A percentile compares a stretch with the other conserved stretches of the same genome.
phyloP scores from a whole-genome alignment of 129 eudicot species.

The Tagetes erecta region DNA sequence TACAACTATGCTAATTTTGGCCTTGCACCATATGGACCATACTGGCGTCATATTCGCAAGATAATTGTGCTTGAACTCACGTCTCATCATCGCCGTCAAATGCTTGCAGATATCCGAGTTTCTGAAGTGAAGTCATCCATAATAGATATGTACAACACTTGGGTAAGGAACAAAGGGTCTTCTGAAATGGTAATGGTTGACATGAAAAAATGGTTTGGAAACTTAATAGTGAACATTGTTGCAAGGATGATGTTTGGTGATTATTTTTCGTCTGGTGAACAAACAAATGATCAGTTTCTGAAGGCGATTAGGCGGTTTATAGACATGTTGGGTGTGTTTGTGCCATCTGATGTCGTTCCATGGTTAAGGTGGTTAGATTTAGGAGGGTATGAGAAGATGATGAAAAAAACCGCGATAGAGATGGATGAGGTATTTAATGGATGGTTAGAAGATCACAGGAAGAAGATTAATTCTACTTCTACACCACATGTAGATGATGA shows the following conservation, averaged over 20 bases:
- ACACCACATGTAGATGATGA: neutral
- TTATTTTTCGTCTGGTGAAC: neutral
- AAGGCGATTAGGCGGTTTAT: neutral
- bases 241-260: slow-evolving; percentile 25
- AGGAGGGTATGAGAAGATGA: slow-evolving; percentile 30
- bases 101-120: slow-evolving; percentile 13
- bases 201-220: slow-evolving; percentile 26
- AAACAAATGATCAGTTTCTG: neutral
- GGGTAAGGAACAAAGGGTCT: slow-evolving; percentile 4
- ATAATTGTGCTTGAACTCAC: slow-evolving; percentile 18
- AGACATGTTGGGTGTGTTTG: slow-evolving; percentile 22
- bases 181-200: slow-evolving; percentile 20
- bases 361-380: slow-evolving; percentile 25
- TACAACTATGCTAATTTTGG: slow-evolving; percentile 25
- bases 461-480: slow-evolving; percentile 4
- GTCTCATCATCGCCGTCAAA: slow-evolving; percentile 3
- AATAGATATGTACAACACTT: neutral
- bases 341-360: slow-evolving; percentile 27
- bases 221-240: slow-evolving; percentile 5
- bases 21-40: slow-evolving; percentile 29
- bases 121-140: slow-evolving; percentile 22
- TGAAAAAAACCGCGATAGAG: slow-evolving; percentile 22
- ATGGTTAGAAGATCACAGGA: slow-evolving; percentile 27
- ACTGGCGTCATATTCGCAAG: slow-evolving; percentile 33
- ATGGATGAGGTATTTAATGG: slow-evolving; percentile 5